phyloP scores from a whole-genome alignment of 148 eudicot species.

The Vaccinium vitisidaea region DNA sequence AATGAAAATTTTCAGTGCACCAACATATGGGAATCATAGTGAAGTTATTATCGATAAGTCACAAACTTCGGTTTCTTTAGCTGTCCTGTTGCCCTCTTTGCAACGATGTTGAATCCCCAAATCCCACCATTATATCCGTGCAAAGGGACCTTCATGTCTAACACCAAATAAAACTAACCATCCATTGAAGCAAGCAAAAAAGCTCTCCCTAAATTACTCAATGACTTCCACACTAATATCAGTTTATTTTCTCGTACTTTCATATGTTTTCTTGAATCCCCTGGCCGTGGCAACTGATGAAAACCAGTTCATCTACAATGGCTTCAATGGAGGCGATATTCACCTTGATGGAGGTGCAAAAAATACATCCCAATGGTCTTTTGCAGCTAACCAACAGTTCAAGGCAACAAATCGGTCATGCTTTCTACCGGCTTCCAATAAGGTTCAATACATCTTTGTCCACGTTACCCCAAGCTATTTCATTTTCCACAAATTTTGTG shows the following conservation, averaged over 20 bases:
- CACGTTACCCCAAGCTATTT: background rate
- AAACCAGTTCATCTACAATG: constrained; percentile 1
- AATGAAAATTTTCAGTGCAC: too few relatives aligned
- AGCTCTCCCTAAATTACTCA: background rate
- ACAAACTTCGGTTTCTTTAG: background rate
- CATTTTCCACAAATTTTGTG: constrained; percentile 17
- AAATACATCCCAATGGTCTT: constrained; percentile 24
- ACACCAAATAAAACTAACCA: background rate
- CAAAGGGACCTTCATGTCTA: background rate
- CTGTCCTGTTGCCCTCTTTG: background rate
- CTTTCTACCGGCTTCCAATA: constrained; percentile 21
- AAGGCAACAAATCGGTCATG: constrained; percentile 21
- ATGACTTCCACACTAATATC: background rate
- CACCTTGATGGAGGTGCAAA: constrained; percentile 19
- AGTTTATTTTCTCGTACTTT: background rate
- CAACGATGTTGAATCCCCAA: background rate
- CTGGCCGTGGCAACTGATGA: background rate
- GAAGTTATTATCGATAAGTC: background rate
- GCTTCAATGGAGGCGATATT: constrained; percentile 19
- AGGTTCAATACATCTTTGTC: background rate
- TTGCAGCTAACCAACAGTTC: constrained; percentile 27
- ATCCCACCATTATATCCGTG: background rate
- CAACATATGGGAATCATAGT: too few relatives aligned
- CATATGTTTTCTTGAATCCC: background rate
- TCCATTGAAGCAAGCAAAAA: background rate